Conservation (phyloP, 768 basidiomycete species). For the Mycena leptocephala region DNA sequence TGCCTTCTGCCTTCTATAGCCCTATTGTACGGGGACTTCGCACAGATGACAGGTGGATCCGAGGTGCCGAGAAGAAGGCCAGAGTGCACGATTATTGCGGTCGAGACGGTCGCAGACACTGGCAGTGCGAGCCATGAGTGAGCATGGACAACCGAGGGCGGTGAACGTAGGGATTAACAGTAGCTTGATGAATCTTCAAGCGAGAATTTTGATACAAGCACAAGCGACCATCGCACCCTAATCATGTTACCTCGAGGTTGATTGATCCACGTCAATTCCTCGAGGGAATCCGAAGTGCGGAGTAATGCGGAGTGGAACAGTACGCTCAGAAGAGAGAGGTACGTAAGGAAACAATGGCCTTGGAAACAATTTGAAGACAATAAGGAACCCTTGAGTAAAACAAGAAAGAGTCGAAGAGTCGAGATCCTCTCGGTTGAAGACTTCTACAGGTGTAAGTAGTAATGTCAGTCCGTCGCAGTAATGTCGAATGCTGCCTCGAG, state of each 20-base stretch:
- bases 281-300: too few relatives aligned
- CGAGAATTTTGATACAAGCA: not conserved
- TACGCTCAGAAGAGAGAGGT: too few relatives aligned
- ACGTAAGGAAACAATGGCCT: too few relatives aligned
- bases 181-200: not conserved
- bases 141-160: too few relatives aligned
- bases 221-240: not conserved
- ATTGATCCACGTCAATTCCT: not conserved
- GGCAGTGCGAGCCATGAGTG: not conserved
- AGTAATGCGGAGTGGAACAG: too few relatives aligned
- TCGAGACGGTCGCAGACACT: not conserved
- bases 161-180: not conserved
- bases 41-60: not conserved
- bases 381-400: too few relatives aligned
- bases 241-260: not conserved
- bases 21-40: not conserved
- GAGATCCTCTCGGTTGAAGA: too few relatives aligned
- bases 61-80: slow-evolving; percentile 14
- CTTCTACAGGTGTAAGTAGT: too few relatives aligned
- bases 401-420: too few relatives aligned
- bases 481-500: too few relatives aligned
- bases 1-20: not conserved
- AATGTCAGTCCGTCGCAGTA: too few relatives aligned
- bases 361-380: too few relatives aligned
- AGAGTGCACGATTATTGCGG: not conserved